Percentiles rank a stretch among this genome's conserved stretches.
phyloP scores from a whole-genome alignment of 2,329 filamentous ascomycete genomes.

The Coniella vitis region DNA sequence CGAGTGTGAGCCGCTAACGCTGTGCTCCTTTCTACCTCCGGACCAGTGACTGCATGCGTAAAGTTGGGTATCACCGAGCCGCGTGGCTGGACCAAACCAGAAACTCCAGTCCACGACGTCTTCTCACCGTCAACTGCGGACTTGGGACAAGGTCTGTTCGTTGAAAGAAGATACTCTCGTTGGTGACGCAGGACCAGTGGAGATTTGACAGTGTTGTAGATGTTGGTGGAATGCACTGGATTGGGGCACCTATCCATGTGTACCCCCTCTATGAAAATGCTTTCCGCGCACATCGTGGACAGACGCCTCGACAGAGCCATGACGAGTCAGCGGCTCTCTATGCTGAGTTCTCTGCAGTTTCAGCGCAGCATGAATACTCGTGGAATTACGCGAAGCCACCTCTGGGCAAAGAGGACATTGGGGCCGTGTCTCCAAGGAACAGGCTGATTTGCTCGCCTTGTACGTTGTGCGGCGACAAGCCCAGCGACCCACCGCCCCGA shows the following conservation, averaged over 20 bases:
- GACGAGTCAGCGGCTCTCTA: conserved; percentile 54
- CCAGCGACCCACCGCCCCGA: background rate
- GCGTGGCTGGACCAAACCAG: conserved; percentile 49
- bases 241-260: conserved; percentile 59
- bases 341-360: conserved; percentile 51
- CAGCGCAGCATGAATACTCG: conserved; percentile 43
- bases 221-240: conserved; percentile 47
- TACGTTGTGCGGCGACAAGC: conserved; percentile 28
- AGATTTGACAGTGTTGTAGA: conserved; percentile 29
- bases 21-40: background rate
- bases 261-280: conserved; percentile 63
- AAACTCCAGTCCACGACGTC: conserved; percentile 17
- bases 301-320: conserved; percentile 49
- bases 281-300: conserved; percentile 48
- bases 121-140: conserved; percentile 37
- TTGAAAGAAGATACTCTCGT: too few species aligned
- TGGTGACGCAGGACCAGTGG: conserved; percentile 24
- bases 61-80: conserved; percentile 36
- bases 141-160: conserved; percentile 30
- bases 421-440: conserved; percentile 47
- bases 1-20: background rate
- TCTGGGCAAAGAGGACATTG: conserved; percentile 44
- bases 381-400: conserved; percentile 48
- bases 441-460: conserved; percentile 64
- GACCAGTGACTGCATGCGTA: conserved; percentile 27